Evolutionary conservation across 2,329 filamentous ascomycete species (phyloP), one percentile per base, ranked within the genome.

Genomic region (Sporothrix schenckii): DNA sequence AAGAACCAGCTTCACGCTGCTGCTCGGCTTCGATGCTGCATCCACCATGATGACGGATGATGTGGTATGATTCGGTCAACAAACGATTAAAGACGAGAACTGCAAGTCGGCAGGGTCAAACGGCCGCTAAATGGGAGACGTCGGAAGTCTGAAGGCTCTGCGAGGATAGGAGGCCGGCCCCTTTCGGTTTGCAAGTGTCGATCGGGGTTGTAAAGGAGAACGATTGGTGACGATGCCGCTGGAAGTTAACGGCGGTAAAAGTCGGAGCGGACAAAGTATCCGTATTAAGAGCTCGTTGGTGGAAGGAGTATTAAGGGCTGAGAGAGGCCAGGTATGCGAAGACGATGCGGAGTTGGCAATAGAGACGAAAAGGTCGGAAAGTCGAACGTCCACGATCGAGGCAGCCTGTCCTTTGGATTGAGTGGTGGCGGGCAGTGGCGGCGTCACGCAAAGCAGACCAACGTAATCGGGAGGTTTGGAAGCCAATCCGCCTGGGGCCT

Each of bases 1-100:
- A 79, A 99, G 88, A 75, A 99, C 95, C 76, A 99, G 91, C 90
- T 99, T 99, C 81, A 99, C 95, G 84, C 95, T 99, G 89, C 94
- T 98, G 86, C 94, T 98, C 73, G 95, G 95, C 85, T 98, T 99
- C 76, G 89, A 85, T 79, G 87, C 85, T 53, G 94, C 91, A 79
- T 91, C 88, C 92, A 94, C 94, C 69, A 69, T 72, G 70, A 34
- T 47, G 30, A 21, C 24, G 27, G 44, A 2, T 3, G 61, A 27
- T 41, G 58, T 21, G 47, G 53, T 61, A 47, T 65, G 41, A 10
- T 34, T 56, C 3, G 19, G 65, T n/a, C 47, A 41, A 41, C 30
- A 52, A 54, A 9, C 21, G 41, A 66, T 4, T 24, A 52, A 70
- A 49, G 24, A 11, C 52, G 54, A 19, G 13, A 2, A 16, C 11